Base-by-base conservation (phyloP, 2,329 filamentous ascomycete genomes). In the Penicillium sp. region DNA sequence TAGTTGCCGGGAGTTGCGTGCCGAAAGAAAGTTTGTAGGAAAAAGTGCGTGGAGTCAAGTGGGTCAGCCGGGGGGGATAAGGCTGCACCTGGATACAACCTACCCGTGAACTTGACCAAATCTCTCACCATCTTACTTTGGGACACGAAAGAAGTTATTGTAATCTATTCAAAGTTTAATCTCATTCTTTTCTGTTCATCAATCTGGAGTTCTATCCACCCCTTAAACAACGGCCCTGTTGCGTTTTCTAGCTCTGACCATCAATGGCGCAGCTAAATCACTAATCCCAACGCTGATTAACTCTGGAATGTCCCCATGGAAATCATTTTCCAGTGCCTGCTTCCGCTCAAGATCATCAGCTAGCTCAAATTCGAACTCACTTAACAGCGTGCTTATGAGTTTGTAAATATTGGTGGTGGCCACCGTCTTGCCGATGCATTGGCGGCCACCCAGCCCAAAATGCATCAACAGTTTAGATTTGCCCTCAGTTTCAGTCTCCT, bases 361-460 rank as follows among this genome's bases (percentile, higher is more conserved):
- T n/a, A 74, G 50, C 44, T 69, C 59, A 53, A 75, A 70, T 8
- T 66, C 59, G 47, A 70, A 75, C n/a, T 69, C 59, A 6, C 49
- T 55, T 3, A 74, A 59, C 33, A 75, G 50, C 2, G 70, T 72
- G 47, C 66, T 72, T 48, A 64, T 53, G 33, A 74, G 19, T 50
- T 75, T 75, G 50, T 70, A 71, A 4, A 75, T 74, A 53, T 74
- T 72, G 2, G 68, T 69, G 53, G 66, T 65, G 0, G 72, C 73
- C 8, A 76, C 61, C 4, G 63, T 73, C 53, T 72, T 71, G 7
- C 73, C 73, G n/a, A 76, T 71, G 50, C 72, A 76, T 53, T 68
- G 63, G 2, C 72, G 64, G 4, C 65, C 64, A 1, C 73, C 73
- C 0, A 70, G 57, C 1, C 73, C 70, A 57, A 75, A 76, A 50